Conservation (phyloP, 495 filamentous ascomycete species). For the Hypomontagnella submonticulosa region DNA sequence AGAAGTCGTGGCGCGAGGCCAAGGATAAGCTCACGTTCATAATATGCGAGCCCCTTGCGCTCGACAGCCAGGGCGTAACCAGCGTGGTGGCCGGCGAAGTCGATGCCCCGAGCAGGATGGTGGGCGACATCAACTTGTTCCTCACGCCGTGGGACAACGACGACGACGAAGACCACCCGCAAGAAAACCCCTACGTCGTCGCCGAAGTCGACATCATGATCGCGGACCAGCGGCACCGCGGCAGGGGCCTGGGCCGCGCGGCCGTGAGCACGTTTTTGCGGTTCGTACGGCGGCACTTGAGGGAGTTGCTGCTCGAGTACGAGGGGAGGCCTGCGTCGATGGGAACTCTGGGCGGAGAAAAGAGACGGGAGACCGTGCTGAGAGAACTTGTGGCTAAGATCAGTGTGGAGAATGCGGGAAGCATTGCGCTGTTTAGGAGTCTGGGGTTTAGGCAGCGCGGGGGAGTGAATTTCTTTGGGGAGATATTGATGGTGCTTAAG, state of each 20-base stretch:
- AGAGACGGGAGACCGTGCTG: slow-evolving; percentile 24
- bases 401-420: slow-evolving; percentile 50
- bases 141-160: slow-evolving; percentile 63
- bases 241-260: slow-evolving; percentile 72
- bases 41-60: slow-evolving; percentile 64
- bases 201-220: slow-evolving; percentile 95
- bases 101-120: slow-evolving; percentile 70
- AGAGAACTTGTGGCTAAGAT: slow-evolving; percentile 61
- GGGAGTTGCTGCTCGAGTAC: slow-evolving; percentile 70
- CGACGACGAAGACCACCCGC: slow-evolving; percentile 35
- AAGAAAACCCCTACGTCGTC: slow-evolving; percentile 51
- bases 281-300: slow-evolving; percentile 66
- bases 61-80: too few relatives aligned
- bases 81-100: slow-evolving; percentile 45
- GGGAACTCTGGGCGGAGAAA: background rate
- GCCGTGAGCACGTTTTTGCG: slow-evolving; percentile 73
- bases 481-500: slow-evolving; percentile 56
- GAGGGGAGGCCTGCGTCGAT: background rate
- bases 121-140: slow-evolving; percentile 91
- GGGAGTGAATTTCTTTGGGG: slow-evolving; percentile 62
- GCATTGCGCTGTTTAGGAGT: slow-evolving; percentile 57
- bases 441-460: slow-evolving; percentile 60
- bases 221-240: slow-evolving; percentile 66
- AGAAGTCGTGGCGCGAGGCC: slow-evolving; percentile 80
- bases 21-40: slow-evolving; percentile 82